Conservation (phyloP, 345 rosid species). For the Gossypium anomalum region DNA sequence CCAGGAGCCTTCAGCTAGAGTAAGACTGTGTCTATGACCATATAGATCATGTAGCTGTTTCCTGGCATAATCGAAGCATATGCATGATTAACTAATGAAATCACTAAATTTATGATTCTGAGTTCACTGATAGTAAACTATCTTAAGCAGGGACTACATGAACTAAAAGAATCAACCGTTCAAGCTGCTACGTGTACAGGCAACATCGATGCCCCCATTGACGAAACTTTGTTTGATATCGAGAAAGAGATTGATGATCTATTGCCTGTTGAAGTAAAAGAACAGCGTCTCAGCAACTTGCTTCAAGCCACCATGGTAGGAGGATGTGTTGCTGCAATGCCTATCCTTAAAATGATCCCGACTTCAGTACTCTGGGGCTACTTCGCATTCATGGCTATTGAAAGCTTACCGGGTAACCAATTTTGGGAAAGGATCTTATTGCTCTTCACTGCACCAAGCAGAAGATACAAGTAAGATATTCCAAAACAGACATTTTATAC, state of each 20-base stretch:
- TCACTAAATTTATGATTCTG: not conserved
- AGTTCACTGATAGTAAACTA: not conserved
- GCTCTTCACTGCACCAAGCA: conserved; percentile 75
- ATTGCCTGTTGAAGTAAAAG: conserved; percentile 77
- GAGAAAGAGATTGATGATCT: conserved; percentile 81
- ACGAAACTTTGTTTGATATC: conserved; percentile 63
- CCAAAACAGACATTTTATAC: not conserved
- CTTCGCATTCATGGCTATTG: conserved; percentile 86
- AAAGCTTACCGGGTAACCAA: conserved; percentile 80
- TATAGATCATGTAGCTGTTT: not conserved
- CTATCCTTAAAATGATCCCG: conserved; percentile 72
- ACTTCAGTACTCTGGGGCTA: conserved; percentile 87
- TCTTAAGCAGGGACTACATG: conserved; percentile 54
- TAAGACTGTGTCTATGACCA: not conserved
- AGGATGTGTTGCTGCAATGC: conserved; percentile 83
- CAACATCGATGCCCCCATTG: conserved; percentile 60
- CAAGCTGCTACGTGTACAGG: conserved; percentile 66
- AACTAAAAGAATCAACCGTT: conserved; percentile 70
- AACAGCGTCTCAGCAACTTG: conserved; percentile 72
- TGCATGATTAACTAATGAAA: not conserved
- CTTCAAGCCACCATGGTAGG: conserved; percentile 77
- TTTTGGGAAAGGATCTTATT: conserved; percentile 81
- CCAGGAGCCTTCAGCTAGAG: conserved; percentile 49
- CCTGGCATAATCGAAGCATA: too few species aligned
- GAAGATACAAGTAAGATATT: conserved; percentile 61